Evolutionary conservation across 345 rosid genomes (phyloP).

Genomic region (Hevea brasiliensis): DNA sequence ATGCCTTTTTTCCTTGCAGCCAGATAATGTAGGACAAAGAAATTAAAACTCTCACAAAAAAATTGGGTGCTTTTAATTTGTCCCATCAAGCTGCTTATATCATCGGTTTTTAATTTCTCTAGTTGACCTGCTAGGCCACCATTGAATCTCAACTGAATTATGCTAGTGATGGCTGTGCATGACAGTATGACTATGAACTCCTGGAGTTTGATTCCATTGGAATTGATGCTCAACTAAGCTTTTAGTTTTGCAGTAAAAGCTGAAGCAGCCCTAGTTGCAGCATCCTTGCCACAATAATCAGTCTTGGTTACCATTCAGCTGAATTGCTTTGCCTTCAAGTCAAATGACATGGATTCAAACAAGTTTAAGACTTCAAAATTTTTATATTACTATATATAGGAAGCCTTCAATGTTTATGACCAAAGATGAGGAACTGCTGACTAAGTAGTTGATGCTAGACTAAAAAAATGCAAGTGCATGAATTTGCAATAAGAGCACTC

Average conservation of each 20-base stretch:
- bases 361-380: not conserved
- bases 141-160: not conserved
- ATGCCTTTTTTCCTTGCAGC: not conserved
- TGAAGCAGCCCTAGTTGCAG: not conserved
- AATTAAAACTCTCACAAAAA: not conserved
- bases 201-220: not conserved
- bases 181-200: not conserved
- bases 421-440: not conserved
- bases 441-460: not conserved
- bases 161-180: not conserved
- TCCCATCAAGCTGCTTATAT: not conserved
- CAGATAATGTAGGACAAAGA: not conserved
- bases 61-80: not conserved
- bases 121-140: not conserved
- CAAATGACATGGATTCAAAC: not conserved
- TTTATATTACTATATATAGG: not conserved
- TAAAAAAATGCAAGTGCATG: not conserved
- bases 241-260: not conserved
- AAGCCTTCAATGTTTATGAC: not conserved
- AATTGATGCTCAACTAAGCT: not conserved
- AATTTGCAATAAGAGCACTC: conserved; percentile 5
- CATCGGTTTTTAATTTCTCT: not conserved
- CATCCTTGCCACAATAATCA: not conserved
- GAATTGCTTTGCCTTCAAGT: not conserved
- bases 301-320: not conserved